phyloP scores from a whole-genome alignment of 2,329 filamentous ascomycete genomes.

The Knufia fluminis region DNA sequence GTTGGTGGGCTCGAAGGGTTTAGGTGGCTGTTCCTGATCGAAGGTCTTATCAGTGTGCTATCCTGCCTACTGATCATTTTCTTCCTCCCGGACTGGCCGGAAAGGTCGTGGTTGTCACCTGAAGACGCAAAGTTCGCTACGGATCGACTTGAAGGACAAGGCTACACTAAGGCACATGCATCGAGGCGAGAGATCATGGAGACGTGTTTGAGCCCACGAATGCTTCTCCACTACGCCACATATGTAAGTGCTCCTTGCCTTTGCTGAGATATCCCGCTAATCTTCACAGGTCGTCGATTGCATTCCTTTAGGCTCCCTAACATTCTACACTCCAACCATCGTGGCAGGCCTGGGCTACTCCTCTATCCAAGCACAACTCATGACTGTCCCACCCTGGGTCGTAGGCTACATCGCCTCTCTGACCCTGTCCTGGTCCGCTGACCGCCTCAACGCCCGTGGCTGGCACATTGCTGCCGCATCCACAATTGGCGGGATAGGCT shows the following conservation, averaged over 20 bases:
- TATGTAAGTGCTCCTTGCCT: not conserved
- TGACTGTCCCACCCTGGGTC: conserved; percentile 50
- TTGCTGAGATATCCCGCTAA: not conserved
- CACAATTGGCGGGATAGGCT: conserved; percentile 44
- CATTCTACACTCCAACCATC: conserved; percentile 56
- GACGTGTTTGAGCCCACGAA: not conserved
- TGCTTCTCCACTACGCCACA: not conserved
- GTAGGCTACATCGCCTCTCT: conserved; percentile 34
- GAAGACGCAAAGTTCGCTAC: conserved; percentile 7
- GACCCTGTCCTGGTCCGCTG: conserved; percentile 49
- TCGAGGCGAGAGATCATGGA: not conserved
- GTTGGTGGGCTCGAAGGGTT: conserved; percentile 31
- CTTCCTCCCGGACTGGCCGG: no score
- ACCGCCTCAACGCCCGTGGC: conserved; percentile 39
- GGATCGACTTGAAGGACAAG: conserved; percentile 27
- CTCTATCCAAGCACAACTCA: conserved; percentile 43
- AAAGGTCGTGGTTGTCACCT: no score
- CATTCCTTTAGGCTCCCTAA: conserved; percentile 66
- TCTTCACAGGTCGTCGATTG: no score
- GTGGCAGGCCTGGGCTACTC: conserved; percentile 40
- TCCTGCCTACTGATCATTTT: no score
- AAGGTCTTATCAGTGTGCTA: conserved; percentile 17
- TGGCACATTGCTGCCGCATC: conserved; percentile 42
- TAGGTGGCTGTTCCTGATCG: conserved; percentile 38
- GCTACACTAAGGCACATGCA: conserved; percentile 10